Percentiles rank a stretch among this genome's conserved stretches.
These are phyloP conservation scores for Sugiyamaella grinbergsii DNA, from an alignment of 1,139 yeast species.

Conservation along the genomic window DNA sequence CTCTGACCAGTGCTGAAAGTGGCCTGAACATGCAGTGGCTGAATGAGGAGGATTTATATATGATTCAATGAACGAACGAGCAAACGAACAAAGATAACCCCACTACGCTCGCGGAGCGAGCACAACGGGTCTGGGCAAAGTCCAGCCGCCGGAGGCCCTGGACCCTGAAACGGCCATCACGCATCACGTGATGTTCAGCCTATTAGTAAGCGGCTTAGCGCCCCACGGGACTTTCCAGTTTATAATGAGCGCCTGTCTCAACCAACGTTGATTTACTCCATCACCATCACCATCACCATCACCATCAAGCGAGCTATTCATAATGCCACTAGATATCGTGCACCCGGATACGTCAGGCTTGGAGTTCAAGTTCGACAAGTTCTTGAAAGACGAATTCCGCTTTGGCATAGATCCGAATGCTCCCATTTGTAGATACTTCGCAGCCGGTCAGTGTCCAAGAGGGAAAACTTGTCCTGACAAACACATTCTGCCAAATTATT, in stretches of 20 bases:
- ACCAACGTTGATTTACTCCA: background rate
- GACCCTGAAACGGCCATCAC: no score
- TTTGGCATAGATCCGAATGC: conserved; percentile 88
- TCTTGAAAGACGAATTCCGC: conserved; percentile 74
- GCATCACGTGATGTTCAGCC: conserved; percentile 9
- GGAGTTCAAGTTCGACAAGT: conserved; percentile 80
- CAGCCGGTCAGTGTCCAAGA: conserved; percentile 77
- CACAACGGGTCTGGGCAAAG: background rate
- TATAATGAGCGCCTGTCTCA: background rate
- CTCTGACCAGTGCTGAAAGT: no score
- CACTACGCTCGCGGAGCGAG: no score
- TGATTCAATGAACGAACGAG: conserved; percentile 5
- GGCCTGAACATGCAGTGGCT: no score
- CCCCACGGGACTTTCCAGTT: background rate
- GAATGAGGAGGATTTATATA: background rate
- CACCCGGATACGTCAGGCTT: conserved; percentile 45
- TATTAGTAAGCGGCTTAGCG: conserved; percentile 10
- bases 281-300: background rate
- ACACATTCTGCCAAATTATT: conserved; percentile 80
- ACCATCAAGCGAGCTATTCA: background rate
- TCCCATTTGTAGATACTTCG: conserved; percentile 81
- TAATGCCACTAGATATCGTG: conserved; percentile 25
- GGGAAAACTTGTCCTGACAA: conserved; percentile 85
- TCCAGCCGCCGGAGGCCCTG: no score
- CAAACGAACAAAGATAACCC: background rate